Evolutionary conservation across 2,329 filamentous ascomycete genomes (phyloP), one percentile per base, ranked within the genome.

Genomic region (Cladosporium sp.): DNA sequence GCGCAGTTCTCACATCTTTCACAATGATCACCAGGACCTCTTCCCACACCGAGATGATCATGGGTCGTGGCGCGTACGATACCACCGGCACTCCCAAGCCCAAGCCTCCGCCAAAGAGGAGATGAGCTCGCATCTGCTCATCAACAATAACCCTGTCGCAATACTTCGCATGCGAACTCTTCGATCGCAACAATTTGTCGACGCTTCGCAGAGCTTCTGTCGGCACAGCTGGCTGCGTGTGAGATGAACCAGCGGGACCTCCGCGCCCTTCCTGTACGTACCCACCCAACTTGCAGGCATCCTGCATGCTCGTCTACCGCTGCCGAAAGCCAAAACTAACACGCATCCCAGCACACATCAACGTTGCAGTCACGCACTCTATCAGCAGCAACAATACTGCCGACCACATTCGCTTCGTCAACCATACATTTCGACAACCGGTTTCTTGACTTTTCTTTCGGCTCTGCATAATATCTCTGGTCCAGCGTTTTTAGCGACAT

Each of bases 11-110:
- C 46, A 57, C 46, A 28, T 36, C 65, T 25, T 66, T 56, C 72
- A 76, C 67, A 62, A 79, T 80, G 79, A 80, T 81, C 67, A 70
- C 76, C 74, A 73, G 76, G 74, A 76, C 77, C 64, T 75, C 74
- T 60, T 61, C 62, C 63, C 73, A 76, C 68, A 73, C 76, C 56
- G 77, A 72, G 73, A 67, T 70, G 64, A 80, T 80, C 76, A 81
- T 81, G 79, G 79, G 79, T 65, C 79, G 80, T 68, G 80, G 80
- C 66, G 79, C 79, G 65, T 82, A 82, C 73, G 80, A 82, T 69
- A 81, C 79, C 32, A 81, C 79, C 11, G 79, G 79, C 70, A 79
- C 79, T 6, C 77, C 79, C 58, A 80, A 80, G 74, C 79, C 79
- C 5, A 75, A 77, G 62, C 77, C 78, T 39, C 77, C 77, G 51